Percentiles rank a stretch among this genome's conserved stretches.
These are phyloP conservation scores for Mollisia scopiformis DNA, from an alignment of 2,329 filamentous ascomycete species.

Conservation along the genomic window DNA sequence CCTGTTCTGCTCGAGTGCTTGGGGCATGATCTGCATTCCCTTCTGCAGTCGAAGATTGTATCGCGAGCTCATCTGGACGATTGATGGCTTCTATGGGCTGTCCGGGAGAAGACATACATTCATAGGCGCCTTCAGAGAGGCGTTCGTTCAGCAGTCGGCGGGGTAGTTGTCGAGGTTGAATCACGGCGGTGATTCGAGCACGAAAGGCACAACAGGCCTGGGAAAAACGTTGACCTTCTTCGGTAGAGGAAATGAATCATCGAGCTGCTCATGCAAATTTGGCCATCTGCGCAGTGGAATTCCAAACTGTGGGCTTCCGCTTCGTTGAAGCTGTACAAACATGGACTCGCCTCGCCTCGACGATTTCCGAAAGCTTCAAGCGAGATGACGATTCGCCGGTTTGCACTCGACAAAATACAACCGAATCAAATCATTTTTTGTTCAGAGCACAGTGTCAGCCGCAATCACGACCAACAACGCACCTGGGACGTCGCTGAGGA, in stretches of 20 bases:
- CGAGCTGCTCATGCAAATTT: neutral
- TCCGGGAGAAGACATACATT: constrained; percentile 38
- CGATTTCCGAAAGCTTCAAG: constrained; percentile 5
- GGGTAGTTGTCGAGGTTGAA: constrained; percentile 27
- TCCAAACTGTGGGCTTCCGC: neutral
- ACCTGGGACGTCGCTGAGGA: neutral
- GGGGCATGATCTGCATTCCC: constrained; percentile 6
- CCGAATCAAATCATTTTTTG: neutral
- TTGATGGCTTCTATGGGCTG: constrained; percentile 30
- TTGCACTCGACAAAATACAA: neutral
- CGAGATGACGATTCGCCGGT: neutral
- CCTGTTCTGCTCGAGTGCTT: neutral
- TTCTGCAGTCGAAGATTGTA: constrained; percentile 1
- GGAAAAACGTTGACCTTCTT: neutral
- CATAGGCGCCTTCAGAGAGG: constrained; percentile 31
- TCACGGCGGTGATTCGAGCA: neutral
- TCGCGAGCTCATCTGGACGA: constrained; percentile 27
- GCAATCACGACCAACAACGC: neutral
- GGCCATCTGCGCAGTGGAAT: constrained; percentile 1
- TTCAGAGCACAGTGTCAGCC: neutral
- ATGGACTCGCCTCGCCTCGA: neutral
- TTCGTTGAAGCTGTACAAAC: neutral
- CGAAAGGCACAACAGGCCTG: neutral
- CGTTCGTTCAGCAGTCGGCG: constrained; percentile 31
- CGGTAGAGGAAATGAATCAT: neutral